Base-by-base conservation (phyloP, 106 monocot species). In the Dendrobium nobile region DNA sequence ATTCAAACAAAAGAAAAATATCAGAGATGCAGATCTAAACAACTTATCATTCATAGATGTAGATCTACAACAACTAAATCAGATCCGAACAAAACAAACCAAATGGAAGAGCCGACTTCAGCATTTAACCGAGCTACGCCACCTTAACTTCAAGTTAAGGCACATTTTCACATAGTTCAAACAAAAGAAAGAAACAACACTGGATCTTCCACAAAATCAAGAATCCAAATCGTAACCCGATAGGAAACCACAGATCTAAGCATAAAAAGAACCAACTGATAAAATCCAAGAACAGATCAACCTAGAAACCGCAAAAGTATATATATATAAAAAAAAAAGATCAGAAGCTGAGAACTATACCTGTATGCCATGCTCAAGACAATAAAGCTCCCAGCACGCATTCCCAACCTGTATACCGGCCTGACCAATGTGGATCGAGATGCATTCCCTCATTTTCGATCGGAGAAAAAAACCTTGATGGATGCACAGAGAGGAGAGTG, bases 321-420 rank as follows among this genome's bases (percentile, higher is more conserved):
- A 27, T 31, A 31, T 13, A 13, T 17, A 18, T 5, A 58, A 58
- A 17, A 1, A 17, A 5, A n/a, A 5, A 58, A 58, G 58, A 58
- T 58, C 58, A 17, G 58, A 58, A 58, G 58, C 4, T 3, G 58
- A 19, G 2, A 58, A 4, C 4, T 4, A 20, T 58, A 58, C 58
- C 58, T 67, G 67, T 9, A 67, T 67, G 8, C 85, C 85, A 58
- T 92, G 92, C 82, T 92, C 92, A 31, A 92, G 87, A 74, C 92
- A 92, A 80, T 92, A 92, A 26, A 91, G 86, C 67, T 91, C 91
- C 91, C 91, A 91, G 88, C 91, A 91, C 18, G 91, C 85, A 77
- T 91, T 91, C 41, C 91, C 91, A 82, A 92, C 91, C 91, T 92
- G 91, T 84, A 92, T 92, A 3, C 89, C 91, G 83, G 91, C 91